Evolutionary conservation across 1,284 basidiomycete species (phyloP).

Genomic region (Puccinia sorghi): DNA sequence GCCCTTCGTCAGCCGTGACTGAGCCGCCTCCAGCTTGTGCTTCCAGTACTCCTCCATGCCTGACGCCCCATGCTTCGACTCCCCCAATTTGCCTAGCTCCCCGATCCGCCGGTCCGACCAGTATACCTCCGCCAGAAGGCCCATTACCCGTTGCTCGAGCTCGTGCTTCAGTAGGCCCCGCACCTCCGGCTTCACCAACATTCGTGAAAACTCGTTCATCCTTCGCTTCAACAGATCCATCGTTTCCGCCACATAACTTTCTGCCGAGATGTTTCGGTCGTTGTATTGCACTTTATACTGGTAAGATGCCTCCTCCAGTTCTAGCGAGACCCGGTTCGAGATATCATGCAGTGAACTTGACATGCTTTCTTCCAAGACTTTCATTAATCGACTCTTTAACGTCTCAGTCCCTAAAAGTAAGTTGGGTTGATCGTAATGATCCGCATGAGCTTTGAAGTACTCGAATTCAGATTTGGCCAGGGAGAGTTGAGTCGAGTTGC

Average conservation of each 20-base stretch:
- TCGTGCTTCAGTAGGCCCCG: conserved; percentile 82
- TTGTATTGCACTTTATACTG: conserved; percentile 99
- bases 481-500: background rate
- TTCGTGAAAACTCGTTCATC: conserved; percentile 80
- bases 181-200: conserved; percentile 87
- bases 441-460: conserved; percentile 73
- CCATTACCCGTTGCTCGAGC: conserved; percentile 95
- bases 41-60: conserved; percentile 90
- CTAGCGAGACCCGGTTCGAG: conserved; percentile 92
- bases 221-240: conserved; percentile 87
- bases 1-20: conserved; percentile 87
- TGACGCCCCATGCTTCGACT: conserved; percentile 67
- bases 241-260: conserved; percentile 96
- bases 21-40: conserved; percentile 90
- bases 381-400: conserved; percentile 84
- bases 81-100: conserved; percentile 73
- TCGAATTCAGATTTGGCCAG: conserved; percentile 68
- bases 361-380: conserved; percentile 96
- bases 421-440: conserved; percentile 67
- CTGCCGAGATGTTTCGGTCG: conserved; percentile 87
- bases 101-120: conserved; percentile 84
- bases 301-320: conserved; percentile 93
- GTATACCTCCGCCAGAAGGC: conserved; percentile 93
- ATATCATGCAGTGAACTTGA: conserved; percentile 90
- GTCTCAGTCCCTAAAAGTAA: conserved; percentile 88